A percentile compares a stretch with the other conserved stretches of the same genome.
phyloP scores from a whole-genome alignment of 2,329 filamentous ascomycete genomes.

The Venturia oleaginea region DNA sequence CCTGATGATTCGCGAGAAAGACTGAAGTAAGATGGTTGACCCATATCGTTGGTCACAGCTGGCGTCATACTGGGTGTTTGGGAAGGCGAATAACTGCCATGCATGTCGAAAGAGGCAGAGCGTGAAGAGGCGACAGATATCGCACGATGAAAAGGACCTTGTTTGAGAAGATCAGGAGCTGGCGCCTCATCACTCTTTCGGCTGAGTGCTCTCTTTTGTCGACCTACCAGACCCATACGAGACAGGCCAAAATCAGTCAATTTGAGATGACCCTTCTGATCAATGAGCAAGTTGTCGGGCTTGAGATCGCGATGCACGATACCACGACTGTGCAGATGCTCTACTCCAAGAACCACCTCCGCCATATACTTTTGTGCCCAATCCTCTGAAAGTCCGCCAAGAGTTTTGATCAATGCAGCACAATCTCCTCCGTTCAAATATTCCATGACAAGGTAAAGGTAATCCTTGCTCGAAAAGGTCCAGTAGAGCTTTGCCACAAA shows the following conservation, averaged over 20 bases:
- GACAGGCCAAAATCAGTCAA: slow-evolving; percentile 96
- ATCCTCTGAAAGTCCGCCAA: slow-evolving; percentile 86
- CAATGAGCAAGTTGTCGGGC: slow-evolving; percentile 93
- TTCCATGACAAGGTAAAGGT: slow-evolving; percentile 97
- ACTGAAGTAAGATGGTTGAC: slow-evolving; percentile 89
- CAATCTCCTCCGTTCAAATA: slow-evolving; percentile 97
- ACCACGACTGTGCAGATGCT: slow-evolving; percentile 86
- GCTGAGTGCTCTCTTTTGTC: slow-evolving; percentile 87
- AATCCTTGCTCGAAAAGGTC: slow-evolving; percentile 99
- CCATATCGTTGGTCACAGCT: slow-evolving; percentile 56
- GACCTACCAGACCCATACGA: slow-evolving; percentile 90
- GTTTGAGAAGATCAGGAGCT: slow-evolving; percentile 86
- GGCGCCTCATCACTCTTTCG: slow-evolving; percentile 63
- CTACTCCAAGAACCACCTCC: slow-evolving; percentile 92
- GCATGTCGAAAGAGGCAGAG: slow-evolving; percentile 87
- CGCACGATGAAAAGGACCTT: slow-evolving; percentile 80
- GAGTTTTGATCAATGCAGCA: slow-evolving; percentile 87
- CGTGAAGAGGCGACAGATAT: slow-evolving; percentile 84
- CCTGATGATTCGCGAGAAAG: slow-evolving; percentile 52
- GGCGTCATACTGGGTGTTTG: slow-evolving; percentile 83
- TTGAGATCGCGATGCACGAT: slow-evolving; percentile 97
- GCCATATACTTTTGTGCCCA: slow-evolving; percentile 98
- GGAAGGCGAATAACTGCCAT: slow-evolving; percentile 68
- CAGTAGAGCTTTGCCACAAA: slow-evolving; percentile 99
- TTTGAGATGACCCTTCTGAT: slow-evolving; percentile 93